A percentile compares a stretch with the other conserved stretches of the same genome.
Evolutionary conservation across 2,329 filamentous ascomycete species (phyloP).

Genomic region (Colletotrichum salicis): DNA sequence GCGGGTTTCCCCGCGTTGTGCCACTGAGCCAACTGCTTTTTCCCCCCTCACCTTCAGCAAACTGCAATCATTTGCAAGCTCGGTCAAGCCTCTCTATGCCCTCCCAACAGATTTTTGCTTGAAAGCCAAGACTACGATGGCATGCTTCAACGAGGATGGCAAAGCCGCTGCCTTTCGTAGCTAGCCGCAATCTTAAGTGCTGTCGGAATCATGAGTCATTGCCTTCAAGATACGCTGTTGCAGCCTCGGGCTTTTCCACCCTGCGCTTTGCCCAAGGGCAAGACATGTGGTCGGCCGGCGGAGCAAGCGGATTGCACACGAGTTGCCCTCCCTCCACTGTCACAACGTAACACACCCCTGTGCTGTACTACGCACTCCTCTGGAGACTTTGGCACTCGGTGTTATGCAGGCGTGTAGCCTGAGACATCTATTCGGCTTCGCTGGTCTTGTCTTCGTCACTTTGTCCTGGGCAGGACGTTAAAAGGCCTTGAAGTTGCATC

Average conservation of each 20-base stretch:
- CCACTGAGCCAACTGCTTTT: neutral
- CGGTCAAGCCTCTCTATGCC: neutral
- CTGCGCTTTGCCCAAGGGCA: neutral
- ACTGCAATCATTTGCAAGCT: neutral
- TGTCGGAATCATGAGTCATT: neutral
- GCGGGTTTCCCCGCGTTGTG: neutral
- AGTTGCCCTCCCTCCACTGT: neutral
- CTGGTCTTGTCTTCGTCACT: neutral
- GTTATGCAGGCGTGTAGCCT: neutral
- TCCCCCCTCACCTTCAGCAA: no score
- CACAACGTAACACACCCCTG: neutral
- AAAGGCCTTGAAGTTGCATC: conserved; percentile 42
- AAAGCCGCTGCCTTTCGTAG: neutral
- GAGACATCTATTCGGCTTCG: neutral
- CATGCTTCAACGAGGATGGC: neutral
- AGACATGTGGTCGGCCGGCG: neutral
- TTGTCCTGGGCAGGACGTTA: conserved; percentile 49
- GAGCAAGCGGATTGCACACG: neutral
- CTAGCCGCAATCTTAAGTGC: neutral
- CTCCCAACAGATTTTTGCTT: neutral
- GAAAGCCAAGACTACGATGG: neutral
- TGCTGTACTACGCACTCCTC: neutral
- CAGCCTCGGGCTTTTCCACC: neutral
- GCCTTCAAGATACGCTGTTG: neutral
- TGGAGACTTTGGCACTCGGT: neutral